Conservation (phyloP, 768 basidiomycete species). For the Suillus subluteus region DNA sequence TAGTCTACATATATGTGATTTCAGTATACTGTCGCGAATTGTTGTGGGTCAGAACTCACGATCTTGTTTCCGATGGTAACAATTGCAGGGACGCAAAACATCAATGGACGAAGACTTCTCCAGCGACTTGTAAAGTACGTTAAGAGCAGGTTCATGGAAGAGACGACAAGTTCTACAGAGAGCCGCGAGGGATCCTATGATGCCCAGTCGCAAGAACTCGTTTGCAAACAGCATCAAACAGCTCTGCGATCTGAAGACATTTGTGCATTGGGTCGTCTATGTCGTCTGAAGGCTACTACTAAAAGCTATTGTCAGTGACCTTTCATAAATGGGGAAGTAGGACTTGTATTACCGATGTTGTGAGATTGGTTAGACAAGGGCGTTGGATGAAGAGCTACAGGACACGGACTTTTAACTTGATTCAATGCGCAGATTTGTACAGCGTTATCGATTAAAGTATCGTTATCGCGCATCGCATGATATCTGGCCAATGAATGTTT, state of each 20-base stretch:
- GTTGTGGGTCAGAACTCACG: background rate
- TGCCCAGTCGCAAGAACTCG: background rate
- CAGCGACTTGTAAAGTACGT: constrained; percentile 4
- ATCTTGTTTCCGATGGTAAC: background rate
- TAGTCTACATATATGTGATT: background rate
- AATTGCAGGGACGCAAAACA: background rate
- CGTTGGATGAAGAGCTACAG: background rate
- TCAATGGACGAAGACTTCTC: constrained; percentile 3
- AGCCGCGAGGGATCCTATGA: background rate
- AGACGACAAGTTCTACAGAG: constrained; percentile 6
- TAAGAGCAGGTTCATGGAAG: constrained; percentile 8
- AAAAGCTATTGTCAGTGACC: background rate
- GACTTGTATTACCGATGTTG: background rate
- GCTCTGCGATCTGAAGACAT: constrained; percentile 6
- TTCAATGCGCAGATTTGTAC: background rate
- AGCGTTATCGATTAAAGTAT: background rate
- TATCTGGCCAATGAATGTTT: background rate
- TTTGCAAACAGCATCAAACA: background rate
- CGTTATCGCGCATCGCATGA: background rate
- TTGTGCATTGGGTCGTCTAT: background rate
- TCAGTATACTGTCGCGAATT: background rate
- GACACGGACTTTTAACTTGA: background rate
- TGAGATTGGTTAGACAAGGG: background rate
- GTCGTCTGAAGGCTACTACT: background rate
- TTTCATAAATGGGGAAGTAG: background rate